Evolutionary conservation across 2,329 filamentous ascomycete species (phyloP), one percentile per base, ranked within the genome.

Genomic region (Lachnellula suecica): DNA sequence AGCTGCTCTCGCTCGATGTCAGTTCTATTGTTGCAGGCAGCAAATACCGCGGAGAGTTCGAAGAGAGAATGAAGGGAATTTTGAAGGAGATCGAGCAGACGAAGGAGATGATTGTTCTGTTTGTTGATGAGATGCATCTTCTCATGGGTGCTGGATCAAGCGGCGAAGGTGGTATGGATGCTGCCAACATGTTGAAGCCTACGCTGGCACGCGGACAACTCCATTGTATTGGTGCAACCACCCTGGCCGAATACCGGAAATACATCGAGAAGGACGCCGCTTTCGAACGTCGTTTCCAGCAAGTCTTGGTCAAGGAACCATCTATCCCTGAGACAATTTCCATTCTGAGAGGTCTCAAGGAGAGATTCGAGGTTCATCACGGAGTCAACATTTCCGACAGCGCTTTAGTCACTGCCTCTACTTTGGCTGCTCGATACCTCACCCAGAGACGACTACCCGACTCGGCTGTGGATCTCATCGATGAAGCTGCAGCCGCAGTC

Each of bases 181-280:
- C 94, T 45, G 94, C 94, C 65, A 99, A 99, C 71, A 76, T 99
- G 64, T 81, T 99, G 59, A 99, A 99, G 77, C 94, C 94, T 52
- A 97, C 97, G 93, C 83, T 99, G 62, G 94, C 94, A 55, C 87
- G 94, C 68, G 94, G 94, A 49, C 93, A 97, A 71, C 79, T 99
- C 54, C 94, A 99, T 79, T 99, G 94, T 68, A 97, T 99, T 59
- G 94, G 94, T 71, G 94, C 94, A 5, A 99, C 94, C 2, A 99
- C 94, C 2, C 81, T 99, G 53, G 84, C 85, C 56, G 94, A 99
- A 71, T 99, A 99, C 74, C 85, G 94, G 67, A 99, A 99, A 72
- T 97, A 99, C 73, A 96, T 99, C 59, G 94, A 99, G 72, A 99
- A 99, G 74, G 94, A 99, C 66, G 89, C 91, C 42, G 94, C 94